Conservation (phyloP, 2,329 filamentous ascomycete species). For the Epichloe hybrida region DNA sequence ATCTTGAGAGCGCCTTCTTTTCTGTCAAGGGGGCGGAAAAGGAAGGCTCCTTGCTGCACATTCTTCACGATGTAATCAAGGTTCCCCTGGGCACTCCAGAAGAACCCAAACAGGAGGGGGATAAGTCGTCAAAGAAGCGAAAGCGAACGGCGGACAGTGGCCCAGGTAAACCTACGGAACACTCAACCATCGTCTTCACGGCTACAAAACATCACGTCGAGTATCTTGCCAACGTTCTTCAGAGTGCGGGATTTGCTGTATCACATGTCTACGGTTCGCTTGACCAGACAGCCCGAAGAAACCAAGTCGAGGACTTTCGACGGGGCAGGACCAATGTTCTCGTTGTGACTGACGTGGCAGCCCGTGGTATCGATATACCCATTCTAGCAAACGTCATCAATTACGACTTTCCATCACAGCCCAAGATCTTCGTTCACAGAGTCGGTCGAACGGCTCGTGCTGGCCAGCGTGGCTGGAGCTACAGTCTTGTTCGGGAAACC, state of each 20-base stretch:
- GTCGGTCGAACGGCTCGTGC: conserved; percentile 93
- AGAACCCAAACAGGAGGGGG: conserved; percentile 32
- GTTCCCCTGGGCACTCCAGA: conserved; percentile 60
- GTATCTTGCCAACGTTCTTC: conserved; percentile 73
- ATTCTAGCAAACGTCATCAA: conserved; percentile 95
- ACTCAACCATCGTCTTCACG: conserved; percentile 90
- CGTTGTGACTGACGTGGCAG: conserved; percentile 92
- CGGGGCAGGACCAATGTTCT: conserved; percentile 75
- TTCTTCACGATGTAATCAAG: conserved; percentile 84
- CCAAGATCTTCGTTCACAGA: conserved; percentile 92
- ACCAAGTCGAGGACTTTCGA: conserved; percentile 84
- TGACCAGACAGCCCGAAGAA: conserved; percentile 84
- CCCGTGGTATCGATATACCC: conserved; percentile 94
- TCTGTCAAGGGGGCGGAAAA: conserved; percentile 85
- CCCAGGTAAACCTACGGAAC: conserved; percentile 58
- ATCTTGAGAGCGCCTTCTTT: conserved; percentile 93
- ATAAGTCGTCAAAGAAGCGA: conserved; percentile 50
- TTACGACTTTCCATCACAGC: conserved; percentile 93
- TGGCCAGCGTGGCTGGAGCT: conserved; percentile 85
- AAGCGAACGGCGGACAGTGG: conserved; percentile 46
- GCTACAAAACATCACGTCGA: conserved; percentile 97
- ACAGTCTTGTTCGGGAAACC: conserved; percentile 75
- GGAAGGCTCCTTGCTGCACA: conserved; percentile 79
- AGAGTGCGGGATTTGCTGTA: conserved; percentile 68
- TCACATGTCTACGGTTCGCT: conserved; percentile 92